These are phyloP conservation scores for Keithomyces neogunnii DNA, from an alignment of 2,329 filamentous ascomycete species.

Conservation along the genomic window DNA sequence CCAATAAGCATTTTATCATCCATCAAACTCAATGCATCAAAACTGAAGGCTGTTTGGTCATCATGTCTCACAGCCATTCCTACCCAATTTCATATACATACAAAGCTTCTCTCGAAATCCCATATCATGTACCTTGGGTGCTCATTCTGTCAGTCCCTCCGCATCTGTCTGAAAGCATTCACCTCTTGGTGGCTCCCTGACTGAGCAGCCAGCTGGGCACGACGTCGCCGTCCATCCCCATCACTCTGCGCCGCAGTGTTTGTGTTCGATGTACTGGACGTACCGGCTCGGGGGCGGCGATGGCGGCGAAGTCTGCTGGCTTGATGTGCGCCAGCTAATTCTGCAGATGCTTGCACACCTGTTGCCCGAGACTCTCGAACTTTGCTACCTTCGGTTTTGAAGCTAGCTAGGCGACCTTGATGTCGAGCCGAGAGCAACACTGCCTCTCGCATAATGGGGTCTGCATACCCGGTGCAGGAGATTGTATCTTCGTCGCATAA, in stretches of 20 bases:
- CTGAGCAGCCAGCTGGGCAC: slow-evolving; percentile 4
- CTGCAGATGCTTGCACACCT: not conserved
- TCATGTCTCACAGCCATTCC: too few species aligned
- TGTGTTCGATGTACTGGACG: not conserved
- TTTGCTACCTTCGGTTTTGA: slow-evolving; percentile 3
- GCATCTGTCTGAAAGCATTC: slow-evolving; percentile 16
- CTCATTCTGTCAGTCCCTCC: not conserved
- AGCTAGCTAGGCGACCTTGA: slow-evolving; percentile 13
- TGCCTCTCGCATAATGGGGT: slow-evolving; percentile 19
- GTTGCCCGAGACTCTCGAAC: not conserved
- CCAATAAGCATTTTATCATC: too few species aligned
- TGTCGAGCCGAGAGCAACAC: slow-evolving; percentile 18
- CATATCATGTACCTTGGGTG: too few species aligned
- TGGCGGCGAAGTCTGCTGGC: not conserved
- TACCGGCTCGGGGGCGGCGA: not conserved
- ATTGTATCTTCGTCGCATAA: slow-evolving; percentile 8
- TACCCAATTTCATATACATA: not conserved
- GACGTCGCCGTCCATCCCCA: slow-evolving; percentile 3
- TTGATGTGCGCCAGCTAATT: not conserved
- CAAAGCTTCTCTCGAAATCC: not conserved
- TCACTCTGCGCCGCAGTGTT: not conserved
- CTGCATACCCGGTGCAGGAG: slow-evolving; percentile 10
- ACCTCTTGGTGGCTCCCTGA: slow-evolving; percentile 16
- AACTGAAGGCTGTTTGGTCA: not conserved
- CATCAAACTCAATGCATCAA: not conserved